phyloP scores from a whole-genome alignment of 1,139 yeast species.

The Pichia terricola region DNA sequence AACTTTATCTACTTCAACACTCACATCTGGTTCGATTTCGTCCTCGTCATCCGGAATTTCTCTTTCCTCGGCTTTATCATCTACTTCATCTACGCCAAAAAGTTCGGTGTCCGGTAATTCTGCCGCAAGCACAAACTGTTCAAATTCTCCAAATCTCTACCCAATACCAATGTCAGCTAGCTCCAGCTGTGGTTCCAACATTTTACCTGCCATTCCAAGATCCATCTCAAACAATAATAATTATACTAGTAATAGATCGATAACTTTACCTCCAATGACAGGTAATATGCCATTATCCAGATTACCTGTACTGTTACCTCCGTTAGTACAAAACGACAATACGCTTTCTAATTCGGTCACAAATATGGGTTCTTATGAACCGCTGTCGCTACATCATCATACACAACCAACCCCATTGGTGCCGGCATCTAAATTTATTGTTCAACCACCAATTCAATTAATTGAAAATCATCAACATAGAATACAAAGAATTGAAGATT shows the following conservation, averaged over 20 bases:
- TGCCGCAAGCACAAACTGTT: no score
- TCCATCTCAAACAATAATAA: not conserved
- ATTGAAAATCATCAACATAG: not conserved
- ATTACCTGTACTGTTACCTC: not conserved
- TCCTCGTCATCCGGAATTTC: not conserved
- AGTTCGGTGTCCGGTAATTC: no score
- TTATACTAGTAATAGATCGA: not conserved
- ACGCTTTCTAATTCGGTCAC: no score
- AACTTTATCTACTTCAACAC: not conserved
- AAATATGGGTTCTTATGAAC: no score
- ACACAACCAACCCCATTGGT: no score
- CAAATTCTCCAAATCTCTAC: no score
- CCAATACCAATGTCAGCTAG: no score
- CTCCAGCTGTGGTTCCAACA: no score
- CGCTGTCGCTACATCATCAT: no score
- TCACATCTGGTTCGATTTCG: not conserved
- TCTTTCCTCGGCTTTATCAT: not conserved
- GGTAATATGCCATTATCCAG: not conserved
- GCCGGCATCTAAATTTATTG: no score
- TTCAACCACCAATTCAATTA: no score
- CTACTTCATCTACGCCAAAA: not conserved
- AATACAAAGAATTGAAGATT: slow-evolving; percentile 5
- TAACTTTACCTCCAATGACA: not conserved
- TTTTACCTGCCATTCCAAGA: not conserved
- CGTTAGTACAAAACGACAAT: not conserved